phyloP scores from a whole-genome alignment of 257 asterid genomes.

The Coffea eugenioides region DNA sequence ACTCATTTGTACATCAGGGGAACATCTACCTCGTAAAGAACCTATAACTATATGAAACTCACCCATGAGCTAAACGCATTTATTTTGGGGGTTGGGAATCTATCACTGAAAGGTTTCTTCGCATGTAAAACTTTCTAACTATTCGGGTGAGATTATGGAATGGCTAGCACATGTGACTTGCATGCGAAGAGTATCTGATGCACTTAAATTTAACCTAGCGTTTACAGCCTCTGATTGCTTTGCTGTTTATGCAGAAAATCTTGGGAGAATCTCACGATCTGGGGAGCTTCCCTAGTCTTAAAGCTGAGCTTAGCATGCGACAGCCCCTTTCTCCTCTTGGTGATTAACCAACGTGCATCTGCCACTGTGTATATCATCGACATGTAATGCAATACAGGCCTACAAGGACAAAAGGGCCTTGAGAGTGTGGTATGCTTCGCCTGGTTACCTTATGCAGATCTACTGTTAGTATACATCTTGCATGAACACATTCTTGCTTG shows the following conservation, averaged over 20 bases:
- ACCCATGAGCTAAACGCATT: neutral
- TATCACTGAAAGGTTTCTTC: neutral
- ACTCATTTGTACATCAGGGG: neutral
- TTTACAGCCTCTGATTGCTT: neutral
- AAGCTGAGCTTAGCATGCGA: conserved; percentile 91
- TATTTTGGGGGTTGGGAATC: no score
- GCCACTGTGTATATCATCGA: neutral
- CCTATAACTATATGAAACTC: no score
- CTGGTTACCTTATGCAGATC: neutral
- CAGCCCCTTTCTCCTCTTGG: conserved; percentile 84
- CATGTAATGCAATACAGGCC: neutral
- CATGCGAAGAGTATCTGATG: neutral
- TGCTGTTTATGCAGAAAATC: conserved; percentile 57
- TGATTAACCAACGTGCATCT: conserved; percentile 33
- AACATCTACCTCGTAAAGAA: neutral
- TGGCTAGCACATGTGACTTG: neutral
- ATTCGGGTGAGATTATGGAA: neutral
- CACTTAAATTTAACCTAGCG: neutral
- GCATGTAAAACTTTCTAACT: neutral
- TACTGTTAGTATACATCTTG: neutral
- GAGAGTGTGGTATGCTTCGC: neutral
- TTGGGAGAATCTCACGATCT: conserved; percentile 59
- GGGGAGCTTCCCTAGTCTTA: conserved; percentile 64
- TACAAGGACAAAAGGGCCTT: neutral
- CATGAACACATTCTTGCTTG: neutral